A percentile compares a stretch with the other conserved stretches of the same genome.
Conservation (phyloP, 768 basidiomycete genomes). For the Pulveroboletus sp. region DNA sequence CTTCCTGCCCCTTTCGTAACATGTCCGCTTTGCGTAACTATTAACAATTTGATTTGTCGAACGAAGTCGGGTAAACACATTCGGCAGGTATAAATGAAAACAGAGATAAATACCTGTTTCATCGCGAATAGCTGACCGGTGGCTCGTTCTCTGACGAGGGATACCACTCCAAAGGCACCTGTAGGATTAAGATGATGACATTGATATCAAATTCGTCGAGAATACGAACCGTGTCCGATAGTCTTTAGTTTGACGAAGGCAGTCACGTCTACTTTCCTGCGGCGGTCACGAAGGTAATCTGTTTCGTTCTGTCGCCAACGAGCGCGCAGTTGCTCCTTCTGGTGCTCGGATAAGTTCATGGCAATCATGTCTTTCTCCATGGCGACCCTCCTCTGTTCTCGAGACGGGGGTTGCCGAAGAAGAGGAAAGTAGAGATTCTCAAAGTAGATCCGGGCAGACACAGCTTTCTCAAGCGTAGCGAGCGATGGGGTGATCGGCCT, state of each 20-base stretch:
- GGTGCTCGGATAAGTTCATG: slow-evolving; percentile 64
- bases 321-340: slow-evolving; percentile 67
- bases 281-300: slow-evolving; percentile 79
- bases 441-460: slow-evolving; percentile 90
- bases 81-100: slow-evolving; percentile 26
- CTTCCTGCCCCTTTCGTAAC: slow-evolving; percentile 95
- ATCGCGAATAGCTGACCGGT: slow-evolving; percentile 86
- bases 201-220: slow-evolving; percentile 26
- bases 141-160: slow-evolving; percentile 78
- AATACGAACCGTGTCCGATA: slow-evolving; percentile 78
- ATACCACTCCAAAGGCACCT: slow-evolving; percentile 97
- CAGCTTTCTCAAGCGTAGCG: slow-evolving; percentile 88
- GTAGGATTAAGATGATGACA: slow-evolving; percentile 29
- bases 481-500: slow-evolving; percentile 80
- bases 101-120: slow-evolving; percentile 71
- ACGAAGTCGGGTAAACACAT: slow-evolving; percentile 25
- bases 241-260: slow-evolving; percentile 89
- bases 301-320: slow-evolving; percentile 88
- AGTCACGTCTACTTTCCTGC: slow-evolving; percentile 77
- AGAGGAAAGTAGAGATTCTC: slow-evolving; percentile 86
- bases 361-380: slow-evolving; percentile 85
- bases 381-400: slow-evolving; percentile 78
- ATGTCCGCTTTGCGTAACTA: slow-evolving; percentile 87
- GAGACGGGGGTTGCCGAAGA: slow-evolving; percentile 77
- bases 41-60: slow-evolving; percentile 24